Evolutionary conservation across 2,329 filamentous ascomycete genomes (phyloP).

Genomic region (Penicillium sp.): DNA sequence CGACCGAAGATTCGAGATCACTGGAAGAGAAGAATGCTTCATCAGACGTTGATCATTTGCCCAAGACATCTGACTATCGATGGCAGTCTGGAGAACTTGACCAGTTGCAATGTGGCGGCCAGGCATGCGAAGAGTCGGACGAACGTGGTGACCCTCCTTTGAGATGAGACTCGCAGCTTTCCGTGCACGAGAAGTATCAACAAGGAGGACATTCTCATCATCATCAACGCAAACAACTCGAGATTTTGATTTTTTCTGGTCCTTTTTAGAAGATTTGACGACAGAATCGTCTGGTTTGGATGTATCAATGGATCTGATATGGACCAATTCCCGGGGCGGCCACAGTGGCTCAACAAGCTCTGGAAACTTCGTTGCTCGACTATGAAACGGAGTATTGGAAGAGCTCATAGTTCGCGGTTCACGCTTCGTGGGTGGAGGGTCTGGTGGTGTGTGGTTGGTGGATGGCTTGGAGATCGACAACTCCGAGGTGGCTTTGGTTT

Average conservation of each 20-base stretch:
- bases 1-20: slow-evolving; percentile 63
- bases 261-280: slow-evolving; percentile 6
- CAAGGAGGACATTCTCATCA: slow-evolving; percentile 38
- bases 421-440: slow-evolving; percentile 1
- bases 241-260: slow-evolving; percentile 45
- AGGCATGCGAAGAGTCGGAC: slow-evolving; percentile 32
- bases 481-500: neutral
- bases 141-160: neutral
- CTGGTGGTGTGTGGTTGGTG: neutral
- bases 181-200: slow-evolving; percentile 17
- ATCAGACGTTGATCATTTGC: slow-evolving; percentile 2
- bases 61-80: slow-evolving; percentile 36
- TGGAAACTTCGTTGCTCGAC: slow-evolving; percentile 31
- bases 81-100: slow-evolving; percentile 30
- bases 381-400: slow-evolving; percentile 22
- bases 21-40: slow-evolving; percentile 54
- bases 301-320: slow-evolving; percentile 55
- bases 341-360: slow-evolving; percentile 43
- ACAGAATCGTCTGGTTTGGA: neutral
- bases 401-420: slow-evolving; percentile 1
- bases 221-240: slow-evolving; percentile 36
- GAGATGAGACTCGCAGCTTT: slow-evolving; percentile 3
- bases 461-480: neutral
- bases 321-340: slow-evolving; percentile 42
- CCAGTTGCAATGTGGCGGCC: slow-evolving; percentile 35